These are phyloP conservation scores for Picea sitchensis DNA, from an alignment of 75 land plant genomes.

Conservation along the genomic window DNA sequence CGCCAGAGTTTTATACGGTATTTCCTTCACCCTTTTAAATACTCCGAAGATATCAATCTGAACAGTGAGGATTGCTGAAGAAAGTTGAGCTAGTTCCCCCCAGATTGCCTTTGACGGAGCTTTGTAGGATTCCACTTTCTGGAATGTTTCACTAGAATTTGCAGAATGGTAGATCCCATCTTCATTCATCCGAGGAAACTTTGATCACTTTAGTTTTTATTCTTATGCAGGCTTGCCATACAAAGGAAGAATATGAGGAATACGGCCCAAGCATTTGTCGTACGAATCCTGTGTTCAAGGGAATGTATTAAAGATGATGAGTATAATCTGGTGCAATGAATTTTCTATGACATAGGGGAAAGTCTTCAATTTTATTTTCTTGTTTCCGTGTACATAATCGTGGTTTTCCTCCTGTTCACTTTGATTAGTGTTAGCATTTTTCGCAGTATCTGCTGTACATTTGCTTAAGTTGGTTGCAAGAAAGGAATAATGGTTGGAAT, in stretches of 20 bases:
- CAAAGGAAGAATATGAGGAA: slow-evolving; percentile 98
- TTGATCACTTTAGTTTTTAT: neutral
- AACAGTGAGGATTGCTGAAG: neutral
- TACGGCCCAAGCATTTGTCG: slow-evolving; percentile 97
- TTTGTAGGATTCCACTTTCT: neutral
- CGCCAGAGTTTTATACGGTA: slow-evolving; percentile 94
- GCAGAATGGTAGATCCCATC: neutral
- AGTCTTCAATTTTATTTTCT: neutral
- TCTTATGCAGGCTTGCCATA: slow-evolving; percentile 86
- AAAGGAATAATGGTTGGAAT: neutral
- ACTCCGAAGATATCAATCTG: neutral
- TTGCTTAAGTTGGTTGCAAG: slow-evolving; percentile 2
- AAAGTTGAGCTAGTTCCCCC: neutral
- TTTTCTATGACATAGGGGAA: neutral
- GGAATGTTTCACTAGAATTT: neutral
- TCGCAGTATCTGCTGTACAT: slow-evolving; percentile 6
- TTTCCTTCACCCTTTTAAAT: neutral
- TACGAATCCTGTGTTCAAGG: slow-evolving; percentile 95
- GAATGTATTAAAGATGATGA: slow-evolving; percentile 65
- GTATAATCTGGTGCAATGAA: slow-evolving; percentile 4
- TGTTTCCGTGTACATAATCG: neutral
- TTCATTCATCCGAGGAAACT: neutral
- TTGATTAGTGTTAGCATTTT: neutral
- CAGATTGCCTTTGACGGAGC: neutral
- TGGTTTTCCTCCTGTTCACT: neutral